Percentiles rank a stretch among this genome's conserved stretches.
Conservation (phyloP, 2,329 filamentous ascomycete species). For the Allantophomopsis cytisporea region DNA sequence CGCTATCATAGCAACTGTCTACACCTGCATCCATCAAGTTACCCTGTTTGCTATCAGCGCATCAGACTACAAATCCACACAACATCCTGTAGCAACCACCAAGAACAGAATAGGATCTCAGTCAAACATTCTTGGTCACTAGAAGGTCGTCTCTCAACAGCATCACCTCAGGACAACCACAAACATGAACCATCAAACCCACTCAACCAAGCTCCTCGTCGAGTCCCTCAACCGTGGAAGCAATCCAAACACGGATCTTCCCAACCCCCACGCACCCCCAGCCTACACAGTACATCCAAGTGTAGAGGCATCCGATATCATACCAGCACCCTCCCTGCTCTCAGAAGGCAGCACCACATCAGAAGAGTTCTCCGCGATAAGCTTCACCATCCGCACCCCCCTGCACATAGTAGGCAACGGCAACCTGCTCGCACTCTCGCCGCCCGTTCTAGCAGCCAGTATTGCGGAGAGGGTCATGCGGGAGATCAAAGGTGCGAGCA, state of each 20-base stretch:
- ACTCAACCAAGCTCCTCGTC: background rate
- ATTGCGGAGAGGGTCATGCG: slow-evolving; percentile 30
- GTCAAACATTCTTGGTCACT: too few relatives aligned
- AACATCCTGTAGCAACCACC: too few relatives aligned
- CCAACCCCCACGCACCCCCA: background rate
- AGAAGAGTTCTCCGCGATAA: slow-evolving; percentile 22
- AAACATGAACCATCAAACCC: background rate
- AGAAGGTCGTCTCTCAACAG: too few relatives aligned
- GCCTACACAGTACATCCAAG: background rate
- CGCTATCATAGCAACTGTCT: too few relatives aligned
- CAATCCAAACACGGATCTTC: too few relatives aligned
- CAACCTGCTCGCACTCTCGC: slow-evolving; percentile 30
- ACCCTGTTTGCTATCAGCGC: too few relatives aligned
- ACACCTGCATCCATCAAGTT: too few relatives aligned
- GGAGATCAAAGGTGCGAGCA: slow-evolving; percentile 27
- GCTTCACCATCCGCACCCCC: slow-evolving; percentile 32
- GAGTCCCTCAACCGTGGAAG: background rate
- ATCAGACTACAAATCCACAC: too few relatives aligned
- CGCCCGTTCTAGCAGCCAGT: slow-evolving; percentile 24
- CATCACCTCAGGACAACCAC: background rate
- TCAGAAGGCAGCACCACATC: too few relatives aligned
- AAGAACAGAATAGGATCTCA: too few relatives aligned
- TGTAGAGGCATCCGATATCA: too few relatives aligned
- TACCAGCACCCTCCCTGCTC: too few relatives aligned
- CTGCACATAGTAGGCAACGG: slow-evolving; percentile 30